phyloP scores from a whole-genome alignment of 1,284 basidiomycete species.

The Cryptococcus sp. region DNA sequence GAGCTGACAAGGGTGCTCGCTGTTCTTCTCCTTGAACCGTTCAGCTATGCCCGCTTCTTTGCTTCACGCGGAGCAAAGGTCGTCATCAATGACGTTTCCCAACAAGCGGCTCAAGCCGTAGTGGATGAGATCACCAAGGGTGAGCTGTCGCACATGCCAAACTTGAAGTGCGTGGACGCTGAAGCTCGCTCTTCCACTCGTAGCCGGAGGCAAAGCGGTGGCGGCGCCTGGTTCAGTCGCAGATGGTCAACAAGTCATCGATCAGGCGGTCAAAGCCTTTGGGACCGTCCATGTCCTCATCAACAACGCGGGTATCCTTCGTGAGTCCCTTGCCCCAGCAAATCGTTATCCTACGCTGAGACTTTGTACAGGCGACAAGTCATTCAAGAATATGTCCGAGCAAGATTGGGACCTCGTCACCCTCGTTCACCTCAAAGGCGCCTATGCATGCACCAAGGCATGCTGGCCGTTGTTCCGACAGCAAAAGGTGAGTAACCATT shows the following conservation, averaged over 20 bases:
- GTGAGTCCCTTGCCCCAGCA: slow-evolving; percentile 54
- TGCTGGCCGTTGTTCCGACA: slow-evolving; percentile 95
- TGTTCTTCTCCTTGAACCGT: background rate
- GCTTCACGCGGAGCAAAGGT: slow-evolving; percentile 90
- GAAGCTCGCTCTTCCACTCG: background rate
- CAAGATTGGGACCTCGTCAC: slow-evolving; percentile 81
- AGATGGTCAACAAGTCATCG: slow-evolving; percentile 82
- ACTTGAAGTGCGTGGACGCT: background rate
- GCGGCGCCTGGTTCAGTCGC: slow-evolving; percentile 86
- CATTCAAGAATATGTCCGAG: slow-evolving; percentile 89
- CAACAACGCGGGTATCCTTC: slow-evolving; percentile 96
- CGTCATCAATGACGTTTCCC: slow-evolving; percentile 93
- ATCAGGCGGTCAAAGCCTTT: slow-evolving; percentile 82
- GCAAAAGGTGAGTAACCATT: slow-evolving; percentile 63
- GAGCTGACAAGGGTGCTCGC: background rate
- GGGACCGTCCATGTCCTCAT: slow-evolving; percentile 81
- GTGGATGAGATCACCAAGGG: slow-evolving; percentile 86
- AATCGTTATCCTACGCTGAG: too few relatives aligned
- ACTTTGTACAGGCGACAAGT: slow-evolving; percentile 54
- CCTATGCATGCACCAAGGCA: slow-evolving; percentile 93
- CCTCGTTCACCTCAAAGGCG: slow-evolving; percentile 91
- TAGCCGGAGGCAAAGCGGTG: slow-evolving; percentile 84
- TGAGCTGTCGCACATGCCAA: slow-evolving; percentile 47
- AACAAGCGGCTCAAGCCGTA: slow-evolving; percentile 84
- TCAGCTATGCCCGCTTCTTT: slow-evolving; percentile 85